Conservation (phyloP, 345 rosid species). For the Excoecaria agallocha region DNA sequence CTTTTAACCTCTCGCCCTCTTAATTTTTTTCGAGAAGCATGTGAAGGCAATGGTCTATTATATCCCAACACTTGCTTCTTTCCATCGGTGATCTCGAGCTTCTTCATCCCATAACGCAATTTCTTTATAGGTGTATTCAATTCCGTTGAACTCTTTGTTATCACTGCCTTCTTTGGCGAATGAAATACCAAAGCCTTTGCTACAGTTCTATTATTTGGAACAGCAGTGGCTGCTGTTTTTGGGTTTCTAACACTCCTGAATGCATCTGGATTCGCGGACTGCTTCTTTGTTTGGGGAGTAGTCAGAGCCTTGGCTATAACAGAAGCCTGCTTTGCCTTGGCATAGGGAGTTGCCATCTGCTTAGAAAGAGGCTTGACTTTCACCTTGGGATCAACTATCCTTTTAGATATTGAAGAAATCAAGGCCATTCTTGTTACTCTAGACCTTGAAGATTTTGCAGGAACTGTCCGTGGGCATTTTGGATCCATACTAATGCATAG, state of each 20-base stretch:
- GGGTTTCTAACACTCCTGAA: slow-evolving; percentile 66
- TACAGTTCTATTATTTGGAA: slow-evolving; percentile 39
- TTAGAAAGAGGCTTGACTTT: slow-evolving; percentile 31
- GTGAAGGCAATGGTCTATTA: slow-evolving; percentile 30
- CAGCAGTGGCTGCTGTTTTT: slow-evolving; percentile 34
- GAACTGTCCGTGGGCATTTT: slow-evolving; percentile 82
- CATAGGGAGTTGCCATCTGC: slow-evolving; percentile 42
- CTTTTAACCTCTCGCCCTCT: slow-evolving; percentile 80
- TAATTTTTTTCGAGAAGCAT: slow-evolving; percentile 41
- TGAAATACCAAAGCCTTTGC: slow-evolving; percentile 73
- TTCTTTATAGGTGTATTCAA: slow-evolving; percentile 43
- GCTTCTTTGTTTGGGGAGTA: slow-evolving; percentile 47
- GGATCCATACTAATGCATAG: slow-evolving; percentile 30
- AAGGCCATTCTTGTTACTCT: slow-evolving; percentile 61
- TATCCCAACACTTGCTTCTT: slow-evolving; percentile 37
- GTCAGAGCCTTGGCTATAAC: slow-evolving; percentile 52
- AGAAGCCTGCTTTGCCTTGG: slow-evolving; percentile 38
- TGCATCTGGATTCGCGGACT: slow-evolving; percentile 44
- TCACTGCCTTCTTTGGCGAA: slow-evolving; percentile 72
- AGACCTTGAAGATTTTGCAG: slow-evolving; percentile 70
- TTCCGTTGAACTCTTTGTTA: slow-evolving; percentile 52
- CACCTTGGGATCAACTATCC: slow-evolving; percentile 44
- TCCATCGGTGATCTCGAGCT: slow-evolving; percentile 54
- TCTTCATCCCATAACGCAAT: slow-evolving; percentile 59
- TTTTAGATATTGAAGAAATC: slow-evolving; percentile 68